These are phyloP conservation scores for Starmerella vitae DNA, from an alignment of 805 yeast genomes.

Conservation along the genomic window DNA sequence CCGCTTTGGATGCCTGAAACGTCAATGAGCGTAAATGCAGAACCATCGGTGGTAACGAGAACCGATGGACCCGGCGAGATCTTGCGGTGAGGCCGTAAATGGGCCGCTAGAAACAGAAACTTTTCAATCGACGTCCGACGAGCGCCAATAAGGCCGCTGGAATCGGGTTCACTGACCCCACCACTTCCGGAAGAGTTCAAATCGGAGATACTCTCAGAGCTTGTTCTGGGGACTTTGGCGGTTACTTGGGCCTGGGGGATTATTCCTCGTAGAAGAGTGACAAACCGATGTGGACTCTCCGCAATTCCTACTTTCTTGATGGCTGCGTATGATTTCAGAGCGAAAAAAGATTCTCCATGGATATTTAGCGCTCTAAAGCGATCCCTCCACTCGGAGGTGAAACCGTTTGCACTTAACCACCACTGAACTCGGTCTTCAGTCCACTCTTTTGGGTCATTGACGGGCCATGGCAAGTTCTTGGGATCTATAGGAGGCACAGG, in stretches of 20 bases:
- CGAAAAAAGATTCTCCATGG: conserved; percentile 49
- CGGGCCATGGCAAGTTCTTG: conserved; percentile 12
- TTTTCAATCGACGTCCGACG: conserved; percentile 19
- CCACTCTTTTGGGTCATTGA: conserved; percentile 40
- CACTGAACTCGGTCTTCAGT: conserved; percentile 46
- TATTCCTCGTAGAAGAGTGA: conserved; percentile 37
- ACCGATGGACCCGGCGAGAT: conserved; percentile 28
- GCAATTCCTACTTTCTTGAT: conserved; percentile 33
- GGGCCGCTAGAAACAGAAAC: conserved; percentile 18
- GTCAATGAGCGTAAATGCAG: conserved; percentile 39
- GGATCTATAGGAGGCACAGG: background rate
- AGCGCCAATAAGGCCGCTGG: conserved; percentile 11
- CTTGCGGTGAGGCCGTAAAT: conserved; percentile 26
- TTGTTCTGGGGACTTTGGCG: background rate
- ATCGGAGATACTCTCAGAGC: background rate
- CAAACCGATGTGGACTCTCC: conserved; percentile 45
- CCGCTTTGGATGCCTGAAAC: conserved; percentile 23
- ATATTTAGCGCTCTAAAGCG: conserved; percentile 46
- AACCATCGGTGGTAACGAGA: conserved; percentile 53
- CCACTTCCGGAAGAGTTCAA: background rate
- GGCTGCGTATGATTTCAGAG: conserved; percentile 53
- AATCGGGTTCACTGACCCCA: background rate
- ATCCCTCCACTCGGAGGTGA: conserved; percentile 61
- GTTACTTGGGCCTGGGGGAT: conserved; percentile 8
- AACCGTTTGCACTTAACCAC: conserved; percentile 59